A percentile compares a stretch with the other conserved stretches of the same genome.
These are phyloP conservation scores for Neofusicoccum sp. DNA, from an alignment of 2,329 filamentous ascomycete species.

Conservation along the genomic window DNA sequence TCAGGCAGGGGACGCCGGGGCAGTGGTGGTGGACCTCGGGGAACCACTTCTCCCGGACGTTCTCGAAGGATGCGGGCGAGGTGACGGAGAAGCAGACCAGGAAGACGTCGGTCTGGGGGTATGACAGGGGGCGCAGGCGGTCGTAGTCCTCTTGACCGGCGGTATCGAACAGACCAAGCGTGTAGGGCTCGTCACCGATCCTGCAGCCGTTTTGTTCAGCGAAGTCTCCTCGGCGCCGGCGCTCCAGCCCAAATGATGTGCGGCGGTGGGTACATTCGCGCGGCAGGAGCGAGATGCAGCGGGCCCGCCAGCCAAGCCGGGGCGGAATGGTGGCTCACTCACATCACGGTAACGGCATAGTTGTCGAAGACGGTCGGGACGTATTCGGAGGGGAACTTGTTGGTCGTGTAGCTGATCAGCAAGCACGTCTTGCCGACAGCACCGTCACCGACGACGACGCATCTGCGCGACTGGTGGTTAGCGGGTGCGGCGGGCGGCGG, in stretches of 20 bases:
- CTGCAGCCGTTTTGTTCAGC: conserved; percentile 48
- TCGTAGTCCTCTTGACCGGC: conserved; percentile 99
- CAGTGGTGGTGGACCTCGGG: conserved; percentile 99
- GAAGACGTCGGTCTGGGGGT: conserved; percentile 98
- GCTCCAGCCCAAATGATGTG: neutral
- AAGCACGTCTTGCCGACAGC: conserved; percentile 99
- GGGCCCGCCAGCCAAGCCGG: neutral
- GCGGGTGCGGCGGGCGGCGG: neutral
- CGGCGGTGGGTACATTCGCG: neutral
- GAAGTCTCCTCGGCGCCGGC: neutral
- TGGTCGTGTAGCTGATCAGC: conserved; percentile 98
- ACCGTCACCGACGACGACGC: conserved; percentile 98
- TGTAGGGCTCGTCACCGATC: conserved; percentile 99
- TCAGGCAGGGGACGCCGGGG: conserved; percentile 93
- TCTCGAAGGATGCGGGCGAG: conserved; percentile 95
- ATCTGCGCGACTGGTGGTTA: conserved; percentile 55
- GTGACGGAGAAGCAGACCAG: conserved; percentile 98
- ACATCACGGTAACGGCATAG: conserved; percentile 99
- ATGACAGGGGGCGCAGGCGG: conserved; percentile 90
- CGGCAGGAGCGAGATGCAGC: conserved; percentile 7
- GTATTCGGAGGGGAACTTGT: conserved; percentile 99
- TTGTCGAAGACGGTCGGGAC: conserved; percentile 99
- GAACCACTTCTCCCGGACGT: conserved; percentile 99
- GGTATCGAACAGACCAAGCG: conserved; percentile 94
- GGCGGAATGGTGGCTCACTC: conserved; percentile 26